Evolutionary conservation across 1,284 basidiomycete genomes (phyloP), one percentile per base, ranked within the genome.

Genomic region (Sporisorium exsertum): DNA sequence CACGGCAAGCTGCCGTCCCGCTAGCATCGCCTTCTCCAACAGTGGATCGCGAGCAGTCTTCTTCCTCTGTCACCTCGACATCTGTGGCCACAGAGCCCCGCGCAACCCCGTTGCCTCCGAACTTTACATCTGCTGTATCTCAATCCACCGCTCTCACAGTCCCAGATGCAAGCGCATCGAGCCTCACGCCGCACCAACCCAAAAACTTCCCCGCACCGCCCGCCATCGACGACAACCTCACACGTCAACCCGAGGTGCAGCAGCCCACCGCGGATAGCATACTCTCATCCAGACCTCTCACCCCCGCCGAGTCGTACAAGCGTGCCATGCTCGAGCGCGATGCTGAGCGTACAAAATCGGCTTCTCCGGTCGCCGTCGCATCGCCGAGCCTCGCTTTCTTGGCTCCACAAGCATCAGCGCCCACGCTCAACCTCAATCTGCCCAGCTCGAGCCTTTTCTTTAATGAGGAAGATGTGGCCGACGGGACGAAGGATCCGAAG

Each of bases 341-440:
- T 13, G 64, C 57, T 13, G 58, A 58, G 57, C 67, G 62, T 8
- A 50, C 54, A 13, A 64, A 54, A 15, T 10, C 46, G 10, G 35
- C 56, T 2, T 46, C 67, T 10, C 58, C 53, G 13, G 18, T 29
- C 40, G 42, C 22, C 8, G 15, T 24, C 9, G 26, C 63, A 24
- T 24, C 47, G 15, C 43, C 49, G 24, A 61, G 27, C 24, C 13
- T n/a, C 2, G 8, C 26, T 1, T 20, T 51, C 3, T 10, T 35
- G 7, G 10, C 57, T 15, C 43, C 45, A 15, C 35, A 26, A 35
- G 35, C 27, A 2, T 43, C 45, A 0, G 73, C 74, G 18, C 78
- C 78, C 12, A 65, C 55, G 6, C 51, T 79, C 33, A 72, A 79
- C 33, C 56, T 79, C 35, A 33, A 74, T 16, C 46, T 79, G 47